Evolutionary conservation across 768 basidiomycete species (phyloP), one percentile per base, ranked within the genome.

Genomic region (Boletus rubroflammeus): DNA sequence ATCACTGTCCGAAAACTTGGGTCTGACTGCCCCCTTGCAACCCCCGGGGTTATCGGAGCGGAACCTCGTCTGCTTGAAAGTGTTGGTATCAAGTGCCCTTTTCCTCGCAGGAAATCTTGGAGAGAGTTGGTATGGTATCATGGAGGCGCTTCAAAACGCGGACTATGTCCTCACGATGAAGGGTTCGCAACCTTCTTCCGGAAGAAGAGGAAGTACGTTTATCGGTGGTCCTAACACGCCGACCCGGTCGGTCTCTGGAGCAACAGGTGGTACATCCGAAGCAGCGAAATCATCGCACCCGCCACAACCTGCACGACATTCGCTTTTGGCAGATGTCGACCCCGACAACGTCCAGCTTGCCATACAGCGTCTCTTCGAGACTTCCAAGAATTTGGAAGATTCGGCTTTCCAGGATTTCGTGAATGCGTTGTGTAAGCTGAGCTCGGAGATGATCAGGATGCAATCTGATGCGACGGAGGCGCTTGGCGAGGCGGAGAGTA

Each of bases 71-170:
- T 98, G 96, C 67, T 72, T 98, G 49, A 92, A 92, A 59, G 86
- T 90, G 2, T 75, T 94, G 51, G 76, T 97, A 8, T 78, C 82
- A 0, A 86, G 86, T 56, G 85, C 90, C 1, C 72, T 91, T 26
- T 90, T 90, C 67, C 78, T 98, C 9, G 89, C 92, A 0, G 90
- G 90, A 0, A 88, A 86, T 53, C 79, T 97, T 6, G 93, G 86
- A n/a, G 81, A 85, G 54, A 92, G 88, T 55, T 98, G 96, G 96
- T 96, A 91, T 68, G 80, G 86, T 42, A 81, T 98, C 9, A 76
- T 98, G 49, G 95, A 98, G 64, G 84, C 88, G 1, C 72, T 98
- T 23, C 96, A 98, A 72, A 98, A 94, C 60, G 95, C 96, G 7
- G 94, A 96, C 62, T 93, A 93, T 62, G 90, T 99, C 19, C 75